phyloP scores from a whole-genome alignment of 2,329 filamentous ascomycete genomes.

The Nothopassalora personata region DNA sequence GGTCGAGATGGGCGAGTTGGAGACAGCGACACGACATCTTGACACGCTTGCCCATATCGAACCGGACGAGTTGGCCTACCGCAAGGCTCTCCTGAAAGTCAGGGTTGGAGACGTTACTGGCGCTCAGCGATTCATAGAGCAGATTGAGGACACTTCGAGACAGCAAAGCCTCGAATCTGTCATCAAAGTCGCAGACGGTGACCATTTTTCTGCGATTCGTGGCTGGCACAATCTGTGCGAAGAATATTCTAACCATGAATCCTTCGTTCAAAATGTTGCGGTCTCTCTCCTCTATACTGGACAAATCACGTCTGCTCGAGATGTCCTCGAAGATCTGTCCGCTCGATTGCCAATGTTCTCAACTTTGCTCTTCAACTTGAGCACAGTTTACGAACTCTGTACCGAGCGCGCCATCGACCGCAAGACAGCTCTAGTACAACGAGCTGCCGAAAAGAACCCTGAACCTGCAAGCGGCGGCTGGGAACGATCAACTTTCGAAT shows the following conservation, averaged over 20 bases:
- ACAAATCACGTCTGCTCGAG: constrained; percentile 64
- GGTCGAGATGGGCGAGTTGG: constrained; percentile 81
- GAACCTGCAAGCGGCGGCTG: constrained; percentile 25
- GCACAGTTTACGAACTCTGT: constrained; percentile 86
- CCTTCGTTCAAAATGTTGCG: constrained; percentile 75
- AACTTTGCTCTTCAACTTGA: constrained; percentile 80
- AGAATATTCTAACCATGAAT: constrained; percentile 52
- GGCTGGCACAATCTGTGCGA: constrained; percentile 55
- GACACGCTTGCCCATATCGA: constrained; percentile 48
- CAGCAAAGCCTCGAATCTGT: constrained; percentile 58
- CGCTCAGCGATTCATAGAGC: constrained; percentile 14
- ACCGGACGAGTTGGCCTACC: constrained; percentile 38
- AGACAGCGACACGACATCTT: constrained; percentile 71
- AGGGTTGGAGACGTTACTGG: constrained; percentile 68
- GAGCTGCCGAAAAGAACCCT: constrained; percentile 19
- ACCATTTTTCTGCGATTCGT: constrained; percentile 59
- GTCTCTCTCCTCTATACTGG: constrained; percentile 81
- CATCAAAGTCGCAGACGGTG: constrained; percentile 70
- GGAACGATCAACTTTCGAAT: constrained; percentile 28
- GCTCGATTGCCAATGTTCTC: constrained; percentile 63
- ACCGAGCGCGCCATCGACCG: constrained; percentile 66
- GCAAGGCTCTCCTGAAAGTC: constrained; percentile 64
- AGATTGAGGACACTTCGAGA: constrained; percentile 19
- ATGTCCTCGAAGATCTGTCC: constrained; percentile 62
- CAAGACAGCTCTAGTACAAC: constrained; percentile 62